phyloP scores from a whole-genome alignment of 2,329 filamentous ascomycete genomes.

The Penicillium sp. region DNA sequence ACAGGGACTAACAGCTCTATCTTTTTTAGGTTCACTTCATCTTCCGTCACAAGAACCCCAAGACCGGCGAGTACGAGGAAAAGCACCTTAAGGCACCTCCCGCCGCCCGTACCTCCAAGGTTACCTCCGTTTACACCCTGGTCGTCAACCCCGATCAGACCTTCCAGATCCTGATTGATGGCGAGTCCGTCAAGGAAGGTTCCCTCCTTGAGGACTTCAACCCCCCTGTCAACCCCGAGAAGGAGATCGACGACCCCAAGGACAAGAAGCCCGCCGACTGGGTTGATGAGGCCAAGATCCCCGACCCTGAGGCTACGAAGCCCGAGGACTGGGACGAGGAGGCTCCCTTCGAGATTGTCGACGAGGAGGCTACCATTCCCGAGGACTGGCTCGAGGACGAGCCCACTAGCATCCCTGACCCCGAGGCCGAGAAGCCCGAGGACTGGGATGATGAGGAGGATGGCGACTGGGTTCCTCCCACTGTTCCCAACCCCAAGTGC shows the following conservation, averaged over 20 bases:
- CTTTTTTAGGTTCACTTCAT: constrained; percentile 92
- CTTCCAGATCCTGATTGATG: constrained; percentile 84
- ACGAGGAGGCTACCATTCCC: constrained; percentile 81
- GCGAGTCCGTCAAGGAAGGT: constrained; percentile 76
- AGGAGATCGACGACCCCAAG: constrained; percentile 90
- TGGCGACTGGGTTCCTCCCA: constrained; percentile 88
- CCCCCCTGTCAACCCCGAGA: constrained; percentile 79
- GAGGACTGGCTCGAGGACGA: constrained; percentile 95
- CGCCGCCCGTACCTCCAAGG: constrained; percentile 79
- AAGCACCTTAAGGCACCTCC: constrained; percentile 87
- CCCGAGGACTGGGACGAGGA: constrained; percentile 99
- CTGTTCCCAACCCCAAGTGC: constrained; percentile 91
- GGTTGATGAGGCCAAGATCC: constrained; percentile 86
- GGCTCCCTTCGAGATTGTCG: constrained; percentile 88
- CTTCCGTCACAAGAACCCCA: constrained; percentile 99
- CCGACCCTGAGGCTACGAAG: constrained; percentile 88
- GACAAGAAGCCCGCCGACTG: constrained; percentile 91
- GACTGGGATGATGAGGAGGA: constrained; percentile 99
- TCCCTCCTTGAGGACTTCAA: constrained; percentile 88
- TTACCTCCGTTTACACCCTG: constrained; percentile 88
- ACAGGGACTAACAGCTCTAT: too few species aligned
- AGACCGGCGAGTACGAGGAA: constrained; percentile 99
- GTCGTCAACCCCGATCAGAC: constrained; percentile 95
- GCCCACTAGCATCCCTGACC: constrained; percentile 72
- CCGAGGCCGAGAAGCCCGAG: constrained; percentile 92